Evolutionary conservation across 164 flowering plant genomes (phyloP).

Genomic region (Magnolia sinica): DNA sequence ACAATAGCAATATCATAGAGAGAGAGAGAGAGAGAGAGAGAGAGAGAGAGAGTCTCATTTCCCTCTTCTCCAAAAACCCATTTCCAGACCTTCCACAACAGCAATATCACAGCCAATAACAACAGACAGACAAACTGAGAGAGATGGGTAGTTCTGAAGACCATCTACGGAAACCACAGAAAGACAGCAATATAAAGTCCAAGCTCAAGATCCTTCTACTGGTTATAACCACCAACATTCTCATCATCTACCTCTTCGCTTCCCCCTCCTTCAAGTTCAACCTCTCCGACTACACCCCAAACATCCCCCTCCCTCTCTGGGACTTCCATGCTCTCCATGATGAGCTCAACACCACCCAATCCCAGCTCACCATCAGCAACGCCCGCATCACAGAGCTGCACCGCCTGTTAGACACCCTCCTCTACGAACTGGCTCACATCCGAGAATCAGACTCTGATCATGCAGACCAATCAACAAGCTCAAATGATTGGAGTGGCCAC

Average conservation of each 20-base stretch:
- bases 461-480: neutral
- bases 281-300: constrained; percentile 6
- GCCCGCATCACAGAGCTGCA: constrained; percentile 17
- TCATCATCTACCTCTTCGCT: constrained; percentile 43
- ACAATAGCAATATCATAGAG: too few species aligned
- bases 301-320: neutral
- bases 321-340: constrained; percentile 16
- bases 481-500: neutral
- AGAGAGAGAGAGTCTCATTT: too few species aligned
- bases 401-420: constrained; percentile 17
- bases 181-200: constrained; percentile 7
- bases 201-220: constrained; percentile 34
- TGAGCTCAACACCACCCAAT: constrained; percentile 34
- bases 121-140: neutral
- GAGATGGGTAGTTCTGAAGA: constrained; percentile 25
- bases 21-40: too few species aligned
- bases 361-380: constrained; percentile 21
- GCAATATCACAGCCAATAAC: neutral
- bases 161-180: constrained; percentile 8
- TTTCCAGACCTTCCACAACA: too few species aligned
- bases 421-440: constrained; percentile 12
- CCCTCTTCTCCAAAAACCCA: too few species aligned
- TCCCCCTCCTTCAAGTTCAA: constrained; percentile 12
- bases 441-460: neutral
- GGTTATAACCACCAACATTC: constrained; percentile 33